Evolutionary conservation across 257 asterid genomes (phyloP), one percentile per base, ranked within the genome.

Genomic region (Cordia subcordata): DNA sequence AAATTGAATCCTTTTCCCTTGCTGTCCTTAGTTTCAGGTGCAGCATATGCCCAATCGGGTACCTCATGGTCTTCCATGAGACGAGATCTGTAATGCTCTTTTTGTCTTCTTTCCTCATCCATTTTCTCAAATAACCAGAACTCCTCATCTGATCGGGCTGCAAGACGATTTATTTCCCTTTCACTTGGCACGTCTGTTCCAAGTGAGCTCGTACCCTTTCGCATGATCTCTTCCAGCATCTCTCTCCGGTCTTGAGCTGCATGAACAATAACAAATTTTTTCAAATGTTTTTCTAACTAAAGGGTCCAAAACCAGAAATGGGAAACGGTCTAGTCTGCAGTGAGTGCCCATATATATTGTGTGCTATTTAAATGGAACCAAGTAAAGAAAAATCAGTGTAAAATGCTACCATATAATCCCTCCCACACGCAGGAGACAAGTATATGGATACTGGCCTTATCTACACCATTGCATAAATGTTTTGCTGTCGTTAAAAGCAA

Each of bases 171-270:
- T 74, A 93, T 93, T 65, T 93, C 97, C 77, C 96, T 75, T 77
- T 89, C 97, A 39, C 90, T 89, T n/a, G 99, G 99, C 60, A 93
- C 96, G 21, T 93, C 99, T 15, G 87, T 72, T 68, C 99, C 99
- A 4, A 89, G 94, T 5, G 96, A 77, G 50, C 95, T 85, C 23
- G 94, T 77, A 37, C 99, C 99, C 70, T 62, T 85, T 13, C 96
- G 95, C 99, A 93, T 93, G 71, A 93, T 86, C 73, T 86, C 99
- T 80, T 85, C 96, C 68, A 93, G 53, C 95, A 93, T 68, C 60
- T 86, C 95, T 64, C 94, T 77, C 73, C 99, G 77, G 71, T 91
- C 98, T 82, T 91, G 94, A 59, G 96, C 99, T 92, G 96, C 79
- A 68, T 33, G 61, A 39, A 56, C 49, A 71, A 67, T 17, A 53